Evolutionary conservation across 2,329 filamentous ascomycete species (phyloP).

Genomic region (Podosphaera leucotricha): DNA sequence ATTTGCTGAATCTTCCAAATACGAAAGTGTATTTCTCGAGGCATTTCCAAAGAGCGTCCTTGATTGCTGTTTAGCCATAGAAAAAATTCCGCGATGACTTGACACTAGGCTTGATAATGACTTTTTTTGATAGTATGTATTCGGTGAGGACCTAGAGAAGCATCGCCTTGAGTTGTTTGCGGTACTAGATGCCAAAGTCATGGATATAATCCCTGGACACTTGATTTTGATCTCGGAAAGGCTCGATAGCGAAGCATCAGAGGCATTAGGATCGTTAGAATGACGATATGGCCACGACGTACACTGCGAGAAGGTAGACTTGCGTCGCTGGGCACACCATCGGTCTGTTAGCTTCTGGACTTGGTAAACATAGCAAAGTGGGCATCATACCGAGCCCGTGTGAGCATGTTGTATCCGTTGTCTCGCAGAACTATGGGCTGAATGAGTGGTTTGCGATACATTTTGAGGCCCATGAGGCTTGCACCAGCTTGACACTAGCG

Average conservation of each 20-base stretch:
- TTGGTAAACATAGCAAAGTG: background rate
- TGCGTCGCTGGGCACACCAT: background rate
- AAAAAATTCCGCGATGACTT: background rate
- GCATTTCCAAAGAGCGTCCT: constrained; percentile 10
- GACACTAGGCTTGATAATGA: background rate
- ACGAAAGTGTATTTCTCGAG: constrained; percentile 45
- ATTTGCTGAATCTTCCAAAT: constrained; percentile 78
- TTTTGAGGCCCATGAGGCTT: background rate
- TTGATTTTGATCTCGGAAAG: background rate
- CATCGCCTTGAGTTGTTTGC: background rate
- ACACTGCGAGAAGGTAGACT: background rate
- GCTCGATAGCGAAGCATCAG: background rate
- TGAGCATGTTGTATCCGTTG: background rate
- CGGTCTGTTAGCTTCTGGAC: background rate
- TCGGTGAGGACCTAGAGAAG: background rate
- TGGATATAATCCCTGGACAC: background rate
- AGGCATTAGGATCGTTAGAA: background rate
- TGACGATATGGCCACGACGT: background rate
- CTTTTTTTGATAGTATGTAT: background rate
- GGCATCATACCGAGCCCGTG: background rate
- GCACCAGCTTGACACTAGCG: background rate
- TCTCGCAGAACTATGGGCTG: background rate
- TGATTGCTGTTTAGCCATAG: background rate
- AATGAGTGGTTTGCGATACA: background rate
- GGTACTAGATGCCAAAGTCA: background rate